phyloP scores from a whole-genome alignment of 192 early-diverging fungal genomes.

The Coemansia erecta region DNA sequence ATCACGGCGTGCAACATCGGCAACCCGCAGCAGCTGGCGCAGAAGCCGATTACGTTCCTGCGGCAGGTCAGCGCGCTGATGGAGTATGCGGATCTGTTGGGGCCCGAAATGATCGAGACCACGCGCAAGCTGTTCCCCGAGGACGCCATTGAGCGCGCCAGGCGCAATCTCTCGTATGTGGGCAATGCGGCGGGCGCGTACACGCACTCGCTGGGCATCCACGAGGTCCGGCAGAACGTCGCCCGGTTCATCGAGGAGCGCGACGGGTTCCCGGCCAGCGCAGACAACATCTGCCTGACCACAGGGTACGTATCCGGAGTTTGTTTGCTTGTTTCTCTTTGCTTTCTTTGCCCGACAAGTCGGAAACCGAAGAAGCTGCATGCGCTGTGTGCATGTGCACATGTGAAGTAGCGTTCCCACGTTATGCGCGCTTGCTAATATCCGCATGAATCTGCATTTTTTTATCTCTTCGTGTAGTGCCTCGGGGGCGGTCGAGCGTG shows the following conservation, averaged over 20 bases:
- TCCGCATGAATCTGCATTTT: neutral
- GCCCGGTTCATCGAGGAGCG: constrained; percentile 90
- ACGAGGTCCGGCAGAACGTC: constrained; percentile 77
- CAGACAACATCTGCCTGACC: constrained; percentile 87
- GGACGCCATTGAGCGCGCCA: constrained; percentile 85
- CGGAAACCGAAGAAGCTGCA: too few relatives aligned
- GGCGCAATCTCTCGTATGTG: constrained; percentile 64
- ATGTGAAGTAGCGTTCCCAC: too few relatives aligned
- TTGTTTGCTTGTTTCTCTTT: neutral
- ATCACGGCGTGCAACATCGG: constrained; percentile 87
- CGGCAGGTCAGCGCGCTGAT: constrained; percentile 88
- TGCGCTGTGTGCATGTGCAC: too few relatives aligned
- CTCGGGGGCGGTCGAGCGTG: constrained; percentile 87
- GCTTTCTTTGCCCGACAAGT: too few relatives aligned
- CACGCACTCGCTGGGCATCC: constrained; percentile 92
- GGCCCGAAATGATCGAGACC: constrained; percentile 57
- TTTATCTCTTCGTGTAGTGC: constrained; percentile 51
- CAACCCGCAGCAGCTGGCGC: constrained; percentile 87
- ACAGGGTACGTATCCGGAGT: constrained; percentile 56
- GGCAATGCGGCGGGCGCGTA: constrained; percentile 85
- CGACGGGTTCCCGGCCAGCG: constrained; percentile 85
- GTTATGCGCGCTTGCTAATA: neutral
- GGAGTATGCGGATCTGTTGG: constrained; percentile 83
- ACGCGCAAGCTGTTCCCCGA: constrained; percentile 73
- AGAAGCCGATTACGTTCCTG: constrained; percentile 95